These are phyloP conservation scores for Closterium sp. DNA, from an alignment of 139 green algal genomes.

Conservation along the genomic window DNA sequence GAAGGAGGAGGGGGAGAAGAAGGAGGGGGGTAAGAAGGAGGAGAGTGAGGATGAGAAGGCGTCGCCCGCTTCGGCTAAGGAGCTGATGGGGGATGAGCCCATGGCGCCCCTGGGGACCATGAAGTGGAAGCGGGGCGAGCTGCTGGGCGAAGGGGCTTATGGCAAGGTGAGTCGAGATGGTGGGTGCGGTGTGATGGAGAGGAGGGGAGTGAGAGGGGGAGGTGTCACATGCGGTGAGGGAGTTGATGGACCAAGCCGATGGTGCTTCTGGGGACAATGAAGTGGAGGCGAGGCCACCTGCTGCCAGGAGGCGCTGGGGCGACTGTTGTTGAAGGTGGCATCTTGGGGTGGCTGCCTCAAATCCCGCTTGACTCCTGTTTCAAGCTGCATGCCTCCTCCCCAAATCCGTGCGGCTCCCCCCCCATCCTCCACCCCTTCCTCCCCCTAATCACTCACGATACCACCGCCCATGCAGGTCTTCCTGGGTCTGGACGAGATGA, in stretches of 20 bases:
- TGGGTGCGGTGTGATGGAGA: neutral
- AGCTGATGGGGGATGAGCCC: neutral
- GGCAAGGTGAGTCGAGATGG: conserved; percentile 55
- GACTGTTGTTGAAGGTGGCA: conserved; percentile 47
- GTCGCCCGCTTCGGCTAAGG: neutral
- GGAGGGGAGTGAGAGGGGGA: neutral
- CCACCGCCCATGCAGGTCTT: conserved; percentile 23
- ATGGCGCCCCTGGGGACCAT: conserved; percentile 54
- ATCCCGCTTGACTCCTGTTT: too few relatives aligned
- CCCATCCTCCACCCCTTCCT: neutral
- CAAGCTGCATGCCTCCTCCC: too few relatives aligned
- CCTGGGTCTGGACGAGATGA: conserved; percentile 51
- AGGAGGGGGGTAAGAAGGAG: neutral
- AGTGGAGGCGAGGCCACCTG: conserved; percentile 50
- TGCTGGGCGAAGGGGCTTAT: conserved; percentile 66
- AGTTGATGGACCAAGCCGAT: neutral
- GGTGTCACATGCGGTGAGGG: neutral
- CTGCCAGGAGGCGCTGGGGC: conserved; percentile 66
- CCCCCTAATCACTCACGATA: neutral
- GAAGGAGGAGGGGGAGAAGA: neutral
- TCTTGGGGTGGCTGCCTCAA: too few relatives aligned
- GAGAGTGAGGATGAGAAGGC: conserved; percentile 7
- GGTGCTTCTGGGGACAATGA: conserved; percentile 52
- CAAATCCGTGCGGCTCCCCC: too few relatives aligned
- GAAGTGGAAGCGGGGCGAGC: conserved; percentile 47